phyloP scores from a whole-genome alignment of 1,139 yeast species.

The Meyerozyma carpophila region DNA sequence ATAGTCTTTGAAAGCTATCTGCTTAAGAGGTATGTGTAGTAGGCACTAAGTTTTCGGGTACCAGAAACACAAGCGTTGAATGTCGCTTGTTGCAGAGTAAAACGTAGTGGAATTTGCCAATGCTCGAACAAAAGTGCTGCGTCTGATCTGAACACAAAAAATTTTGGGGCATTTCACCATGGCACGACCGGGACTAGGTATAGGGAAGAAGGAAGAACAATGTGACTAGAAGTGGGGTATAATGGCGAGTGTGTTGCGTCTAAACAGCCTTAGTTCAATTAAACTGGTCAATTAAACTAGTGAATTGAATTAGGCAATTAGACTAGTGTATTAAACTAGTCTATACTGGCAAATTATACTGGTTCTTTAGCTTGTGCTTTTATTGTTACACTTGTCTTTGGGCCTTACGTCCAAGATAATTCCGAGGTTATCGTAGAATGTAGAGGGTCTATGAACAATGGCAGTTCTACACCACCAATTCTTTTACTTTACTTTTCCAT shows the following conservation, averaged over 20 bases:
- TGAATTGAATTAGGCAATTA: too few species aligned
- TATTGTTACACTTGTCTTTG: too few species aligned
- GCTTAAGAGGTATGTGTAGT: background rate
- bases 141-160: constrained; percentile 1
- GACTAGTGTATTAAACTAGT: too few species aligned
- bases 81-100: background rate
- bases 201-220: background rate
- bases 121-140: background rate
- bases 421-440: too few species aligned
- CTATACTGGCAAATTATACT: too few species aligned
- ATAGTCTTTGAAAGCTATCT: background rate
- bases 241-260: background rate
- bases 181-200: background rate
- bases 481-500: too few species aligned
- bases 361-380: too few species aligned
- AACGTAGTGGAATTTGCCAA: background rate
- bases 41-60: background rate
- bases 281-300: too few species aligned
- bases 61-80: background rate
- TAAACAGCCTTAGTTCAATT: too few species aligned
- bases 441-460: too few species aligned
- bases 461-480: too few species aligned
- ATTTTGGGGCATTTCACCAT: background rate
- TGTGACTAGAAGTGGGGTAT: background rate
- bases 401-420: too few species aligned